Percentiles rank a stretch among this genome's conserved stretches.
phyloP scores from a whole-genome alignment of 192 early-diverging fungal species.

The Coemansia erecta region DNA sequence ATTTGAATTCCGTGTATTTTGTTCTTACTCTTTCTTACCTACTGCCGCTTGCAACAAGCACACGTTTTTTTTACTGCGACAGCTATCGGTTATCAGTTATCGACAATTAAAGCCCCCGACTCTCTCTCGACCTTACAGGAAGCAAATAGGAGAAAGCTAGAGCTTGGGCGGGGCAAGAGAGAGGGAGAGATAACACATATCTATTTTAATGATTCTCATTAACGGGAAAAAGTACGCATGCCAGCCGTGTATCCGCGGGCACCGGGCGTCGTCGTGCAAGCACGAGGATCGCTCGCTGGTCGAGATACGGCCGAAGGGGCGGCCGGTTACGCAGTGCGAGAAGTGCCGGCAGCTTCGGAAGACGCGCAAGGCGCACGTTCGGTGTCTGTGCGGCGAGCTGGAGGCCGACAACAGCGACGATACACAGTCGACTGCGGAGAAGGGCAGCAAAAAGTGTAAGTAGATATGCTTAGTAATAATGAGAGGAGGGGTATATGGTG shows the following conservation, averaged over 20 bases:
- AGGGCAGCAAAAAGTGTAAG: slow-evolving; percentile 10
- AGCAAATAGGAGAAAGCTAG: too few relatives aligned
- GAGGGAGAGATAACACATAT: neutral
- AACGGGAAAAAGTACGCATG: slow-evolving; percentile 50
- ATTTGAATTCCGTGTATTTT: neutral
- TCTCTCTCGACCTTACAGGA: too few relatives aligned
- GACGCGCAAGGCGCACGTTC: slow-evolving; percentile 64
- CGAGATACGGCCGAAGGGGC: slow-evolving; percentile 65
- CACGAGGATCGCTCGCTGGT: slow-evolving; percentile 59
- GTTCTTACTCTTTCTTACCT: too few relatives aligned
- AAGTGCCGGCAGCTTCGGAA: slow-evolving; percentile 70
- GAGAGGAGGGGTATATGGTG: too few relatives aligned
- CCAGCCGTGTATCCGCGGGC: slow-evolving; percentile 50
- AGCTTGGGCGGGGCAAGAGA: too few relatives aligned
- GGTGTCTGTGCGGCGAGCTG: slow-evolving; percentile 63
- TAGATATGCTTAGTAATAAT: neutral
- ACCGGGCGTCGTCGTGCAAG: slow-evolving; percentile 47
- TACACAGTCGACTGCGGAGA: neutral
- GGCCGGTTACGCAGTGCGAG: slow-evolving; percentile 68
- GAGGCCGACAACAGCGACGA: neutral
- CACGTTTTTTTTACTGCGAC: too few relatives aligned
- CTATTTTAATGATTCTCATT: slow-evolving; percentile 25
- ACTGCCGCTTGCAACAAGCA: too few relatives aligned
- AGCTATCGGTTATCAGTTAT: too few relatives aligned
- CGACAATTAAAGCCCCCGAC: too few relatives aligned